Evolutionary conservation across 2,329 filamentous ascomycete genomes (phyloP), one percentile per base, ranked within the genome.

Genomic region (Clarireedia hainanense): DNA sequence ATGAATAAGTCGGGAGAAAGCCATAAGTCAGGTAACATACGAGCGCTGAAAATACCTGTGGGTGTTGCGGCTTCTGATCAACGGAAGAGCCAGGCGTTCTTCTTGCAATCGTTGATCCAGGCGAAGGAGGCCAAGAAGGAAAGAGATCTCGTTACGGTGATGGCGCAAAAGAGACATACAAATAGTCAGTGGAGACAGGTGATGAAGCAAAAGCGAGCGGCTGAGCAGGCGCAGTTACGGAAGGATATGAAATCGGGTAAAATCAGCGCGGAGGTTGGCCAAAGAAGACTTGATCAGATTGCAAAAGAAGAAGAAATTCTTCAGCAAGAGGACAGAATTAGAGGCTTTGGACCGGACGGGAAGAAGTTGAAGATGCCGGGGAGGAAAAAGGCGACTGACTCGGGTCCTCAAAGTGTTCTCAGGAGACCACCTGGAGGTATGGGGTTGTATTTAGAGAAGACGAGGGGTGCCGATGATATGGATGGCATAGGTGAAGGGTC

Each of bases 81-180:
- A 14, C 66, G 69, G 20, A 72, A 72, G 42, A 71, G 73, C 43
- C 77, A 80, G 64, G 72, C 72, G 1, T 67, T 66, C 15, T 90
- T 90, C 65, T 71, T 90, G 1, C 80, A 86, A 62, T 80, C 80
- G 27, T 65, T 91, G 24, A 85, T 85, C 61, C 76, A 78, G 12
- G 70, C 86, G 51, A 90, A 90, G 69, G 76, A 76, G 49, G 75
- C 76, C 27, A 82, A 76, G 62, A 84, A 84, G 6, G 84, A 89
- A 68, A 75, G 69, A 17, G 86, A 89, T 65, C 72, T 80, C 15
- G 83, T 88, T 26, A 86, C 84, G 0, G 75, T 85, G 4, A 77
- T 80, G 65, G 78, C 79, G 10, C 60, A 65, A 20, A 69, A 65
- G 40, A 66, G 73, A 14, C 47, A 60, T 45, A 61, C 57, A 5